phyloP scores from a whole-genome alignment of 495 filamentous ascomycete species.

The Penicillium turbatum region DNA sequence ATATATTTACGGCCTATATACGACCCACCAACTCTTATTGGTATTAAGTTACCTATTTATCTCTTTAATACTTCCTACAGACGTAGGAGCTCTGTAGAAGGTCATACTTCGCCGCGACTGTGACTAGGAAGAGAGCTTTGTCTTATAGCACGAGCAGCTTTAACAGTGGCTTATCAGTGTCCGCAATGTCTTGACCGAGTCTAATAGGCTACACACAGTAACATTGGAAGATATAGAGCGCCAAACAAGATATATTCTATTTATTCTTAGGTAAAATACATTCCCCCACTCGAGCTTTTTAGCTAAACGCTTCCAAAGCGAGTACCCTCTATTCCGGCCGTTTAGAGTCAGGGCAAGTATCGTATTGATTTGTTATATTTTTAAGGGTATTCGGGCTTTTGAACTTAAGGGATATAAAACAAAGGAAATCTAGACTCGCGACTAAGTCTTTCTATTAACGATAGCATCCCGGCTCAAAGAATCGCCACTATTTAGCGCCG shows the following conservation, averaged over 20 bases:
- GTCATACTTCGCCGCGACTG: not conserved
- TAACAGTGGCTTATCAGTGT: not conserved
- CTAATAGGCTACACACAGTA: not conserved
- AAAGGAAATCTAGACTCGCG: not conserved
- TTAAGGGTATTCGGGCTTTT: not conserved
- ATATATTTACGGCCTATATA: too few species aligned
- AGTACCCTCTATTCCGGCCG: too few species aligned
- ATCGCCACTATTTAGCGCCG: not conserved
- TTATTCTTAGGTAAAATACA: not conserved
- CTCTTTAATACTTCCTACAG: not conserved
- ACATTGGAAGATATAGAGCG: not conserved
- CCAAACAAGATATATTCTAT: too few species aligned
- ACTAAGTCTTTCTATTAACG: not conserved
- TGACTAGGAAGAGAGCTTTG: slow-evolving; percentile 1
- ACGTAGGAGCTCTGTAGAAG: not conserved
- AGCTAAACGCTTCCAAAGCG: not conserved
- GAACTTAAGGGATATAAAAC: not conserved
- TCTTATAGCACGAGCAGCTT: not conserved
- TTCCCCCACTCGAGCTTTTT: not conserved
- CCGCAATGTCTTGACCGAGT: not conserved
- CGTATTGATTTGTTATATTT: not conserved
- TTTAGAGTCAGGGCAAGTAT: not conserved
- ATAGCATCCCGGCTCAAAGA: not conserved
- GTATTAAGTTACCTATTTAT: not conserved
- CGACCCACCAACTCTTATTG: not conserved